phyloP scores from a whole-genome alignment of 2,329 filamentous ascomycete genomes.

The Nigrospora osmanthi region DNA sequence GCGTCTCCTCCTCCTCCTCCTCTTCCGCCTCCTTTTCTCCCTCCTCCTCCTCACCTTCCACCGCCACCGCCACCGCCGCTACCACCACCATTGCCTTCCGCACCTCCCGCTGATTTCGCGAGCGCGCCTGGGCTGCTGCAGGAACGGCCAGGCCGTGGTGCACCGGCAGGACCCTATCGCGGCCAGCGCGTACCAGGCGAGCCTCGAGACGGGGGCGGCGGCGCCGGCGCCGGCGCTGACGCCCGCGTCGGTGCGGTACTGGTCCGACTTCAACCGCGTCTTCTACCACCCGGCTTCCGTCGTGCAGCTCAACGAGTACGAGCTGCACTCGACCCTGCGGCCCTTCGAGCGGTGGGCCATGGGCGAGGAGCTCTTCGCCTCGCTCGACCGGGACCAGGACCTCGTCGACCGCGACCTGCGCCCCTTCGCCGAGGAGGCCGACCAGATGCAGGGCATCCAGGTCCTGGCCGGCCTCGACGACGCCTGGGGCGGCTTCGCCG shows the following conservation, averaged over 20 bases:
- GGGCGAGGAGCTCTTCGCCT: slow-evolving; percentile 68
- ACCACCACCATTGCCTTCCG: background rate
- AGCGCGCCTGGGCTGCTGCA: slow-evolving; percentile 17
- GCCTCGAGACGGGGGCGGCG: slow-evolving; percentile 62
- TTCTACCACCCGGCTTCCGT: slow-evolving; percentile 87
- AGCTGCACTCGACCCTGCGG: slow-evolving; percentile 70
- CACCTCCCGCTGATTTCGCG: background rate
- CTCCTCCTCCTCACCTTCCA: slow-evolving; percentile 1
- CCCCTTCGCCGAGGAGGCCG: slow-evolving; percentile 85
- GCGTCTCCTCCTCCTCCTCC: slow-evolving; percentile 8
- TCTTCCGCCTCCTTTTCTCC: too few species aligned
- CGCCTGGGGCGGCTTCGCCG: slow-evolving; percentile 73
- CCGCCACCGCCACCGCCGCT: background rate
- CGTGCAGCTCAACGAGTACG: slow-evolving; percentile 80
- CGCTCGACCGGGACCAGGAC: slow-evolving; percentile 73
- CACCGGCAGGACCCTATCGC: slow-evolving; percentile 62
- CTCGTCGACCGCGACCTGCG: slow-evolving; percentile 85
- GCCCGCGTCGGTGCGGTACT: slow-evolving; percentile 74
- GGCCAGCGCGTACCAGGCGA: slow-evolving; percentile 69
- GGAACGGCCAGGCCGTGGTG: slow-evolving; percentile 60
- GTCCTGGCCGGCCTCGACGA: slow-evolving; percentile 65
- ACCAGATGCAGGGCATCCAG: slow-evolving; percentile 85
- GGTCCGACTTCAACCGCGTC: slow-evolving; percentile 92
- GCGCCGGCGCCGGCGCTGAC: slow-evolving; percentile 57
- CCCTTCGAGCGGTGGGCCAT: slow-evolving; percentile 72